Evolutionary conservation across 1,284 basidiomycete species (phyloP), one percentile per base, ranked within the genome.

Genomic region (Ustilago sp.): DNA sequence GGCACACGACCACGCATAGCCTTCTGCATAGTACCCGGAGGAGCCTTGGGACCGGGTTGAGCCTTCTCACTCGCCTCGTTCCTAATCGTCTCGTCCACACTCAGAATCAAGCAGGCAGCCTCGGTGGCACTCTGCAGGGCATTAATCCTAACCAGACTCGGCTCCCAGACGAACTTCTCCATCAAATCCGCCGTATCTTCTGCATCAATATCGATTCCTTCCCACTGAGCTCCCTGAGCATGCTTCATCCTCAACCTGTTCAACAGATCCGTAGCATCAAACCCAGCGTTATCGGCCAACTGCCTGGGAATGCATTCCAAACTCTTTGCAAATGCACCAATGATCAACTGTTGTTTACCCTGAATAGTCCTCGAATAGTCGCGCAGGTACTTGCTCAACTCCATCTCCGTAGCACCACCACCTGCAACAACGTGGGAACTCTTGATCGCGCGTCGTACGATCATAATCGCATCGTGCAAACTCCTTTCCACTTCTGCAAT

Each of bases 391-490:
- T 94, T 93, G 51, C 95, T 98, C 36, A 99, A 89, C 82, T 98
- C 96, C 96, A 99, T 98, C 95, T 93, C 96, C 77, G 93, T 93
- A 13, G 97, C 97, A 75, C 97, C 97, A 74, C 97, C 97, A 59
- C 97, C 97, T 7, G 96, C 97, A 35, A 99, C 97, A 59, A 99
- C 92, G 70, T 95, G 92, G 67, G 93, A 94, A 87, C 95, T 98
- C 87, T 93, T 93, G 82, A 99, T 93, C 8, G 97, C 95, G 51
- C 97, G 90, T 88, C 97, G 97, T 55, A 99, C 97, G 38, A 99
- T 95, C 96, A 99, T 99, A 85, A 99, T 96, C 3, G 96, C 95
- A 86, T 99, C 97, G 86, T 99, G 96, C 81, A 99, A 88, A 90
- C 93, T 95, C 65, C 97, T 89, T 87, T 98, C 96, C 11, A 99